Evolutionary conservation across 2,329 filamentous ascomycete genomes (phyloP).

Genomic region (Cladosporium colombiae): DNA sequence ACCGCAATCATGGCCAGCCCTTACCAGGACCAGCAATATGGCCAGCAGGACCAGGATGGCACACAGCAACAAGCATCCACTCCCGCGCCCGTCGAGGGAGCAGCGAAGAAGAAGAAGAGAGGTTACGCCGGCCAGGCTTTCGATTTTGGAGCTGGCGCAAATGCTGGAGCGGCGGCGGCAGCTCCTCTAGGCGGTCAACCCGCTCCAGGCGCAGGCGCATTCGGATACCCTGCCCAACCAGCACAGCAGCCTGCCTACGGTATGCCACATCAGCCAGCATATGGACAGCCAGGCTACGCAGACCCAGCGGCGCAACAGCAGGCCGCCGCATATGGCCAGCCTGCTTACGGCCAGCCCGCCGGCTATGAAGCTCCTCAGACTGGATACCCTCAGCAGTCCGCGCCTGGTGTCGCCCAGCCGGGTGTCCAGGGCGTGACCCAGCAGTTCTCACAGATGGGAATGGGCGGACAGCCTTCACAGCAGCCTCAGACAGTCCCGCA

Average conservation of each 20-base stretch:
- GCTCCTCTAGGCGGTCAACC: conserved; percentile 36
- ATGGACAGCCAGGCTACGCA: conserved; percentile 28
- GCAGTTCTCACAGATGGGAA: conserved; percentile 77
- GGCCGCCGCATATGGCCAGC: conserved; percentile 25
- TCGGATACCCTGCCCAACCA: conserved; percentile 47
- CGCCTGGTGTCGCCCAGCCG: conserved; percentile 29
- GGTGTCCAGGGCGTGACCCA: conserved; percentile 68
- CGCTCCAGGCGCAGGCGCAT: conserved; percentile 34
- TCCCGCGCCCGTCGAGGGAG: conserved; percentile 29
- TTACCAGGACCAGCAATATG: conserved; percentile 21
- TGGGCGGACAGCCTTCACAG: conserved; percentile 53
- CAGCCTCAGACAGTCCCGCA: conserved; percentile 47
- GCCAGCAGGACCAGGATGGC: conserved; percentile 24
- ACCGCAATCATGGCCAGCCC: conserved; percentile 17
- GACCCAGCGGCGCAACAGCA: conserved; percentile 16
- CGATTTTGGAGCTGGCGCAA: conserved; percentile 85
- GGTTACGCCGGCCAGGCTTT: conserved; percentile 94
- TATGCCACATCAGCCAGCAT: conserved; percentile 35
- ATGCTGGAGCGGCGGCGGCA: conserved; percentile 54
- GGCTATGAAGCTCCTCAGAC: conserved; percentile 66
- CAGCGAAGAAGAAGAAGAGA: conserved; percentile 83
- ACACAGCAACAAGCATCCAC: conserved; percentile 26
- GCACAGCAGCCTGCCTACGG: conserved; percentile 36
- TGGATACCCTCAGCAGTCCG: conserved; percentile 57
- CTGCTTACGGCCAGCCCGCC: conserved; percentile 47